Evolutionary conservation across 2,329 filamentous ascomycete genomes (phyloP).

Genomic region (Sporothrix brunneoviolacea): DNA sequence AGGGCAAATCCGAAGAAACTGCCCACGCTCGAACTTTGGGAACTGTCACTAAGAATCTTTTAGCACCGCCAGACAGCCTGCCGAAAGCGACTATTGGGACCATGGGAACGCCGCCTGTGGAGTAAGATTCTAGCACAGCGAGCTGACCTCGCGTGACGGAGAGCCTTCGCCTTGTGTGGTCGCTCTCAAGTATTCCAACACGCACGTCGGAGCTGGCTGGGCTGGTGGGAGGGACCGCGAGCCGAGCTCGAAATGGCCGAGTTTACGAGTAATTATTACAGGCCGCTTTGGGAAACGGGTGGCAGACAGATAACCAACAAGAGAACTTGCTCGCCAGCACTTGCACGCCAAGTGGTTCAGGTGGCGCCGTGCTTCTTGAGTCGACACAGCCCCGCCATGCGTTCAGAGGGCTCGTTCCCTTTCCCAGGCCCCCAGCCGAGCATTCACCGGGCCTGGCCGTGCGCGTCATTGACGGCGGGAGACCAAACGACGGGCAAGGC

Average conservation of each 20-base stretch:
- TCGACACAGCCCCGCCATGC: not conserved
- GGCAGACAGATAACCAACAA: not conserved
- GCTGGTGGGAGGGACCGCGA: slow-evolving; percentile 10
- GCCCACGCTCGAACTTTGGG: too few species aligned
- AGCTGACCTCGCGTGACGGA: too few species aligned
- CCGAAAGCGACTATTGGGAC: not conserved
- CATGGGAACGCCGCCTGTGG: not conserved
- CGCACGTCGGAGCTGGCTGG: not conserved
- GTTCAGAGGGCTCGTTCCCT: too few species aligned
- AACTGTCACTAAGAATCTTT: too few species aligned
- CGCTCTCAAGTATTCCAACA: too few species aligned
- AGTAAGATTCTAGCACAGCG: too few species aligned
- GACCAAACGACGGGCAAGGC: not conserved
- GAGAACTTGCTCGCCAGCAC: not conserved
- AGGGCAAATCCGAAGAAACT: too few species aligned
- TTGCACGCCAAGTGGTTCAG: not conserved
- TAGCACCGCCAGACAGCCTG: not conserved
- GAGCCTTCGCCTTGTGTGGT: too few species aligned
- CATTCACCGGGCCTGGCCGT: not conserved
- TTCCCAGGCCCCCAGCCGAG: not conserved
- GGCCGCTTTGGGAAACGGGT: not conserved
- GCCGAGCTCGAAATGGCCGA: not conserved
- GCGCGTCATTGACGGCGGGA: not conserved
- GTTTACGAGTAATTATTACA: not conserved
- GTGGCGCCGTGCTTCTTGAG: not conserved